Conservation (phyloP, 164 flowering plant species). For the Macadamia tetraphylla region DNA sequence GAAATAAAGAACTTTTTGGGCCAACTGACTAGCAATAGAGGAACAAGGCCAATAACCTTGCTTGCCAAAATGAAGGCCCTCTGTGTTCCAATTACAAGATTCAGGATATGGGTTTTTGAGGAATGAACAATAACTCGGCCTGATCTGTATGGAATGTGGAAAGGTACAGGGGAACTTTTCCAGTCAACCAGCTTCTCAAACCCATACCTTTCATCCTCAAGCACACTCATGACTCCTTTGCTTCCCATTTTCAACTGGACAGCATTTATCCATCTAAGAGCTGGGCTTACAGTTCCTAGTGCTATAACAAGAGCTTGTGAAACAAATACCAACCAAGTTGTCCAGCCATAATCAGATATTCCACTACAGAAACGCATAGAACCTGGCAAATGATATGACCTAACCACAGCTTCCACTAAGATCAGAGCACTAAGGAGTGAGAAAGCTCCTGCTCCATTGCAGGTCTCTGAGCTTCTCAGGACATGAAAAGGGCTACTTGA, state of each 20-base stretch:
- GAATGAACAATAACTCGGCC: conserved; percentile 18
- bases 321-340: conserved; percentile 29
- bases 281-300: conserved; percentile 49
- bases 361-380: conserved; percentile 40
- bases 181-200: conserved; percentile 28
- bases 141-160: conserved; percentile 17
- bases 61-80: no score
- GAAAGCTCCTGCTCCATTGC: conserved; percentile 47
- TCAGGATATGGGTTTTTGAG: no score
- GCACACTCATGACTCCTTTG: conserved; percentile 7
- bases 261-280: conserved; percentile 44
- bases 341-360: conserved; percentile 58
- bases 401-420: conserved; percentile 38
- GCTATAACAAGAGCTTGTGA: conserved; percentile 38
- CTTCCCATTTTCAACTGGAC: conserved; percentile 28
- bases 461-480: conserved; percentile 45
- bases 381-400: conserved; percentile 29
- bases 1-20: no score
- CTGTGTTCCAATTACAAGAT: no score
- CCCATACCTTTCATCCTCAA: conserved; percentile 44
- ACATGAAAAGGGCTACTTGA: conserved; percentile 59
- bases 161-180: conserved; percentile 32
- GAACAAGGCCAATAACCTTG: no score
- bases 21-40: no score
- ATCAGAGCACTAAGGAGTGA: conserved; percentile 37